Evolutionary conservation across 192 early-diverging fungal genomes (phyloP), one percentile per base, ranked within the genome.

Genomic region (Coemansia sp.): DNA sequence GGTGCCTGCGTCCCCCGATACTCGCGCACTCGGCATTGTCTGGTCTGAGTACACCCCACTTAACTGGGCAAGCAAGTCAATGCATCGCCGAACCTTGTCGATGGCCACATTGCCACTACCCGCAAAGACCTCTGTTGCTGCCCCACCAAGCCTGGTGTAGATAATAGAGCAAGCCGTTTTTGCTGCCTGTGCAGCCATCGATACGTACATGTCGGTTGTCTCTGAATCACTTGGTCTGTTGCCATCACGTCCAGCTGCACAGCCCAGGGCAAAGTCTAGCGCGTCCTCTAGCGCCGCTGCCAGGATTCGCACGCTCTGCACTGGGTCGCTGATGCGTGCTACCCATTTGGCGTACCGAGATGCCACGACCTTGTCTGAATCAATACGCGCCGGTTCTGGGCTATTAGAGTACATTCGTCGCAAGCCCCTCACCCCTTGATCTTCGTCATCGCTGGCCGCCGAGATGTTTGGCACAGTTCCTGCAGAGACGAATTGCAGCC

Each of bases 331-430:
- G 40, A 83, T 71, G 33, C 80, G 75, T 11, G 80, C 80, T 33
- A 72, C 80, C 80, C 80, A 83, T 44, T 83, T 83, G 27, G 72
- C 68, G 62, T 74, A 83, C 44, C 79, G 67, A 62, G 70, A 72
- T 2, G 65, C 63, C 35, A 60, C 36, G 36, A 40, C 41, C 24
- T 42, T 31, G 27, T 53, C 60, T 37, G 45, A 33, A 6, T 35
- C 34, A 4, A 19, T 1, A 9, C 31, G 37, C 17, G 36, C 5
- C 33, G 19, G 7, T 4, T 7, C 44, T 3, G 65, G 40, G 13
- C 34, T 59, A 56, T 14, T 16, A 29, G 51, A 54, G 27, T 54
- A 54, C 24, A 13, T 27, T 31, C 51, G 51, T 13, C 51, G 51
- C 51, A 54, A 29, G 51, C 51, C 14, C 10, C 3, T 54, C 27